Conservation (phyloP, 306 rosid genomes). For the Clitoria ternatea region DNA sequence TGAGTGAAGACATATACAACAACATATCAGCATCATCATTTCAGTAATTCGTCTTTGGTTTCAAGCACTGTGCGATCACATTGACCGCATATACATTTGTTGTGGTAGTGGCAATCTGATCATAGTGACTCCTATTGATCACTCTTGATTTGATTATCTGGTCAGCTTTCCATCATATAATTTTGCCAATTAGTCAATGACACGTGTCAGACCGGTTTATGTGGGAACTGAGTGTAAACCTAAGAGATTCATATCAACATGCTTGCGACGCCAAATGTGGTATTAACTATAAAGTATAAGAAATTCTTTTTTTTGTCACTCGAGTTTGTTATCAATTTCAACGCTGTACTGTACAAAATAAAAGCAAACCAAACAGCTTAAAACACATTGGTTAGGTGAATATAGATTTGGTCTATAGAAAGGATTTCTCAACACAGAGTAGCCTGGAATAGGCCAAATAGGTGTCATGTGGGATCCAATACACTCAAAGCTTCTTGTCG, state of each 20-base stretch:
- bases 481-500: too few relatives aligned
- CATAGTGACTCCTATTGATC: neutral
- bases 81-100: constrained; percentile 1
- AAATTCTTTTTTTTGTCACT: neutral
- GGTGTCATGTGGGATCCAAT: too few relatives aligned
- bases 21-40: neutral
- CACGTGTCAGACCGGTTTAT: too few relatives aligned
- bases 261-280: neutral
- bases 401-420: neutral
- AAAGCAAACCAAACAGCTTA: neutral
- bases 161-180: constrained; percentile 27
- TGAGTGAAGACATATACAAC: neutral
- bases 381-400: neutral
- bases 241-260: neutral
- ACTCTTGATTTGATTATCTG: constrained; percentile 13
- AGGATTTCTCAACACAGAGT: neutral
- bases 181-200: neutral
- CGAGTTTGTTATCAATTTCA: too few relatives aligned
- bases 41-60: neutral
- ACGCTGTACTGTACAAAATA: neutral
- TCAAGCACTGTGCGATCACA: neutral
- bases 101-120: constrained; percentile 16
- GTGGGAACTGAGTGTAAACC: neutral
- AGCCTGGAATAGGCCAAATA: neutral
- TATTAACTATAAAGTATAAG: neutral